Evolutionary conservation across 2,329 filamentous ascomycete genomes (phyloP), one percentile per base, ranked within the genome.

Genomic region (Simplicillium aogashimaense): DNA sequence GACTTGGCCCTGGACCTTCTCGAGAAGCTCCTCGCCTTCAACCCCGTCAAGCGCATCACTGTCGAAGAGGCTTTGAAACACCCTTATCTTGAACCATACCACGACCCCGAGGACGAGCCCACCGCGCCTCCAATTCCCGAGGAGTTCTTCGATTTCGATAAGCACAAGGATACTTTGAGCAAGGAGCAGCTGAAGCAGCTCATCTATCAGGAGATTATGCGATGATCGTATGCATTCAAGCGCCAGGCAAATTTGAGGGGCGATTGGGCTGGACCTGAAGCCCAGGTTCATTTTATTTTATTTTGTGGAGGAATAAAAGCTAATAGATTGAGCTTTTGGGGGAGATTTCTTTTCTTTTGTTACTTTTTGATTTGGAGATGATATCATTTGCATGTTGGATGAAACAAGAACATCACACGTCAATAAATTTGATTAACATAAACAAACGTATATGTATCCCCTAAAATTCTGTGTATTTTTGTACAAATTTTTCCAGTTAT

Each of bases 101-200:
- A 98, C 63, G 92, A 98, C 61, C 92, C 92, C 7, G 92, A 97
- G 58, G 92, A 98, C 59, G 92, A 98, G 74, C 92, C 92, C 37
- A 95, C 87, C 11, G 92, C 92, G 14, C 86, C 89, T 34, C 89
- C 92, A 16, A 98, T 98, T 55, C 92, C 92, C 16, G 90, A 97
- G 63, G 90, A 95, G 62, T 98, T 98, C 73, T 98, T 98, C 61
- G 92, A 98, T 66, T 98, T 98, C 64, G 92, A 98, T 67, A 95
- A 95, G 76, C 94, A 97, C 74, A 98, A 98, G 79, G 92, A 98
- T 64, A 92, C 83, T 55, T 68, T 98, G 57, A 95, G 85, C 72
- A 98, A 98, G 70, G 92, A 98, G 69, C 88, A 98, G 67, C 67
- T 98, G 63, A 97, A 97, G 74, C 76, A 92, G 57, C 73, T 98